Base-by-base conservation (phyloP, 192 early-diverging fungal species). In the Linnemannia schmuckeri region DNA sequence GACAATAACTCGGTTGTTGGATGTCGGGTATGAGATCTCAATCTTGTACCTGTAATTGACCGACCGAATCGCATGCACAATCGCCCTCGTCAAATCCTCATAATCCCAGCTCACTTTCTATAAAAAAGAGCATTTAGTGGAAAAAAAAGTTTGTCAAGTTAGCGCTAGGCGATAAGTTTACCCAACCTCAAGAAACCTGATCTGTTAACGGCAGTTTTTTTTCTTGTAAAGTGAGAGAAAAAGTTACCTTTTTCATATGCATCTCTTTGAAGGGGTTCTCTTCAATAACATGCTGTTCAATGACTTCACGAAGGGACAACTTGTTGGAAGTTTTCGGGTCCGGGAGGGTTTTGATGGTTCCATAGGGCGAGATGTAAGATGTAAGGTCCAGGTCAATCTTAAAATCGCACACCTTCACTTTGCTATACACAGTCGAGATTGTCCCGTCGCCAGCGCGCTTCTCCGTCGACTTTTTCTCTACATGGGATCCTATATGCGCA, bases 221-320 rank as follows among this genome's bases (percentile, higher is more conserved):
- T 13, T 46, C 0, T 13, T 46, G 13, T 15, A 15, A 37, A 37
- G 37, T 37, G 37, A 46, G 12, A 15, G 13, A 46, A 46, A 15
- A 10, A 13, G 44, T 49, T 80, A 85, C 80, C 82, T 90, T 90
- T 38, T 81, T 68, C 82, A 90, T 88, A n/a, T 80, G 71, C 30
- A 90, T 66, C 55, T 90, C 86, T 61, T 90, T 90, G 49, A 90
- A 82, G 4, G 69, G 63, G 68, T 85, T 90, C 18, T 88, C 77
- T n/a, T 88, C 71, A 24, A 82, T 78, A 12, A 85, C 61, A 49
- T 90, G 80, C 42, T 80, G 82, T 15, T 82, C 81, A 61, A 90
- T 80, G 46, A 87, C 70, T 55, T 90, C 80, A 22, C 81, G 61
- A 37, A 90, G 46, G 6, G 86, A 76, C 47, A 44, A 47, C 15